A percentile compares a stretch with the other conserved stretches of the same genome.
Conservation (phyloP, 106 monocot species). For the Phalaenopsis aphrodite region DNA sequence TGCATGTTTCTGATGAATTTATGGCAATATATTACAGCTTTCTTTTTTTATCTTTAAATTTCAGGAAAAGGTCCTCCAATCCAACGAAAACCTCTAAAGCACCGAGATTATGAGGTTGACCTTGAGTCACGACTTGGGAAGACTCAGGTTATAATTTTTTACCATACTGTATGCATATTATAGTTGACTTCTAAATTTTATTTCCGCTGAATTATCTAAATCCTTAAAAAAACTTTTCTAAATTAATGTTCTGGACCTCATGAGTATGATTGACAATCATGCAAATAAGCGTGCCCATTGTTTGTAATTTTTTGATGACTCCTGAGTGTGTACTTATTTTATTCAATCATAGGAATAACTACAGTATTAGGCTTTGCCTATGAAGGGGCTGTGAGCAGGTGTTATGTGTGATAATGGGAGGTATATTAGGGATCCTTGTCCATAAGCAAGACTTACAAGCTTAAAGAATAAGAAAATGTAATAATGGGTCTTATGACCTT, state of each 20-base stretch:
- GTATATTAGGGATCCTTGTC: too few relatives aligned
- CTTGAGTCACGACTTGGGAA: conserved; percentile 92
- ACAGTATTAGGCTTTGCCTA: too few relatives aligned
- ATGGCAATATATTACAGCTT: neutral
- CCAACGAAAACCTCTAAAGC: conserved; percentile 91
- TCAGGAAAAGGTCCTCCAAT: conserved; percentile 69
- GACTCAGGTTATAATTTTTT: conserved; percentile 57
- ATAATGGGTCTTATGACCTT: too few relatives aligned
- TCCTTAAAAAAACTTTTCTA: neutral
- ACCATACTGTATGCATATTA: neutral
- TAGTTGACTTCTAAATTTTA: neutral
- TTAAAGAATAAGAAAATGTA: too few relatives aligned
- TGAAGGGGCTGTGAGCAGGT: too few relatives aligned
- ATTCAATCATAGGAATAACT: too few relatives aligned
- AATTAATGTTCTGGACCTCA: neutral
- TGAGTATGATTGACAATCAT: neutral
- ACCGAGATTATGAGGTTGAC: conserved; percentile 93
- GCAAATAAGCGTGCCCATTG: neutral
- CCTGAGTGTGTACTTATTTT: neutral
- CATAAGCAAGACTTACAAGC: too few relatives aligned
- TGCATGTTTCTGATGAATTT: neutral
- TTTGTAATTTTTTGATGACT: neutral
- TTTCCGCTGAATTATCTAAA: neutral
- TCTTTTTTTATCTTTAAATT: neutral
- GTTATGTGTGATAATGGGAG: too few relatives aligned